A percentile compares a stretch with the other conserved stretches of the same genome.
These are phyloP conservation scores for Gaultheria prostrata DNA, from an alignment of 148 eudicot genomes.

Conservation along the genomic window DNA sequence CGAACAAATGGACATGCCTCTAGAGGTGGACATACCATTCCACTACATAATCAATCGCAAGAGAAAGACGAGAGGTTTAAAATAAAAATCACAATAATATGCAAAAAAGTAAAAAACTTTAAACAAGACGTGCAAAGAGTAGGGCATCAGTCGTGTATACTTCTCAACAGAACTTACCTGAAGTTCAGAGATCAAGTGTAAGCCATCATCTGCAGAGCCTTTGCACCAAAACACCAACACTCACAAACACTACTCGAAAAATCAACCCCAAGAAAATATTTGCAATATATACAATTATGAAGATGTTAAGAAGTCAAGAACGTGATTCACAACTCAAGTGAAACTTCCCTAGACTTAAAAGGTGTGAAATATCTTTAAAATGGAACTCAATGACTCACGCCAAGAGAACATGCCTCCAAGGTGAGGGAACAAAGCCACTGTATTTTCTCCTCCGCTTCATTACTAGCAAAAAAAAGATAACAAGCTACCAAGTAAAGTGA, in stretches of 20 bases:
- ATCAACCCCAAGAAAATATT: background rate
- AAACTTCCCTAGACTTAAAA: background rate
- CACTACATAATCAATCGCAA: background rate
- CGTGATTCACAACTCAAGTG: background rate
- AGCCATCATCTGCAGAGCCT: conserved; percentile 44
- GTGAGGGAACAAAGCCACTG: background rate
- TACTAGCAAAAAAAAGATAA: background rate
- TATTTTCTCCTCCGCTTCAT: background rate
- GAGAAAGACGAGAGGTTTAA: background rate
- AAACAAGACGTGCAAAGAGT: conserved; percentile 5
- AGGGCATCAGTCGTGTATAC: conserved; percentile 38
- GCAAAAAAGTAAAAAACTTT: background rate
- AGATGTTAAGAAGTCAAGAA: background rate
- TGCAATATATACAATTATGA: background rate
- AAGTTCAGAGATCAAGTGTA: conserved; percentile 63
- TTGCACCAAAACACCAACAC: conserved; percentile 12
- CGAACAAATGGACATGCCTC: background rate
- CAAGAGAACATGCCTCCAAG: background rate
- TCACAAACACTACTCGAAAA: background rate
- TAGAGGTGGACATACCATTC: background rate
- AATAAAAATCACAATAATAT: background rate
- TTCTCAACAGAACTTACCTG: conserved; percentile 47
- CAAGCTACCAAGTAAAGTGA: background rate
- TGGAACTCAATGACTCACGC: background rate
- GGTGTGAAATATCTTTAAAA: background rate